A percentile compares a stretch with the other conserved stretches of the same genome.
Evolutionary conservation across 768 basidiomycete genomes (phyloP).

Genomic region (Leccinum imitatum): DNA sequence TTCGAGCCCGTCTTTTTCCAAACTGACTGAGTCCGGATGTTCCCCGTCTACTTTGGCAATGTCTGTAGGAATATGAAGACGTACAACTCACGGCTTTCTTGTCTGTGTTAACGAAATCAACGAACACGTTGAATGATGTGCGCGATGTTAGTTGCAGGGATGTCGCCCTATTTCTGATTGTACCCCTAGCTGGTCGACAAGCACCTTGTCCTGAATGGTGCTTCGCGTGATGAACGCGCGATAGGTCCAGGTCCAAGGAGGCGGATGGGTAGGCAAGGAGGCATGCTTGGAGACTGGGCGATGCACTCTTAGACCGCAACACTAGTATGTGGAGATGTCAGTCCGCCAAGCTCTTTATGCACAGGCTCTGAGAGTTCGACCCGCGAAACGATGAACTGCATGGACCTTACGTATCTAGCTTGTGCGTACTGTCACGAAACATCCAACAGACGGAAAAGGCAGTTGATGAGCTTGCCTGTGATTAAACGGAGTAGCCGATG

Average conservation of each 20-base stretch:
- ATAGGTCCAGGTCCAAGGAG: slow-evolving; percentile 48
- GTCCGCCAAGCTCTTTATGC: background rate
- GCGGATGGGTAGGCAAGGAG: slow-evolving; percentile 49
- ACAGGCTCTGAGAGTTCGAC: background rate
- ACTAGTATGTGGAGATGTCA: background rate
- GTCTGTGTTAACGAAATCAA: slow-evolving; percentile 83
- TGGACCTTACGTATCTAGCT: background rate
- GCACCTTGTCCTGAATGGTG: slow-evolving; percentile 59
- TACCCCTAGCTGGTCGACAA: slow-evolving; percentile 70
- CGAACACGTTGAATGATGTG: slow-evolving; percentile 87
- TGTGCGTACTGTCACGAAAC: background rate
- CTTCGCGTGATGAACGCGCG: slow-evolving; percentile 50
- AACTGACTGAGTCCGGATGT: background rate
- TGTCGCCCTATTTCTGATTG: slow-evolving; percentile 6
- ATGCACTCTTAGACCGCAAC: slow-evolving; percentile 39
- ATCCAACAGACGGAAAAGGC: background rate
- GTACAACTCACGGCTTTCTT: slow-evolving; percentile 91
- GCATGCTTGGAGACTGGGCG: slow-evolving; percentile 53
- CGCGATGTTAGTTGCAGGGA: slow-evolving; percentile 28
- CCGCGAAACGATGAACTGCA: background rate
- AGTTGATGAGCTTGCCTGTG: background rate
- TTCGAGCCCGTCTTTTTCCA: background rate
- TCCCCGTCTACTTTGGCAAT: slow-evolving; percentile 1
- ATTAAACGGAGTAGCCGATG: background rate
- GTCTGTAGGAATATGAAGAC: slow-evolving; percentile 85